Evolutionary conservation across 108 stramenopile genomes (phyloP).

Genomic region (Cyclotella atomus): DNA sequence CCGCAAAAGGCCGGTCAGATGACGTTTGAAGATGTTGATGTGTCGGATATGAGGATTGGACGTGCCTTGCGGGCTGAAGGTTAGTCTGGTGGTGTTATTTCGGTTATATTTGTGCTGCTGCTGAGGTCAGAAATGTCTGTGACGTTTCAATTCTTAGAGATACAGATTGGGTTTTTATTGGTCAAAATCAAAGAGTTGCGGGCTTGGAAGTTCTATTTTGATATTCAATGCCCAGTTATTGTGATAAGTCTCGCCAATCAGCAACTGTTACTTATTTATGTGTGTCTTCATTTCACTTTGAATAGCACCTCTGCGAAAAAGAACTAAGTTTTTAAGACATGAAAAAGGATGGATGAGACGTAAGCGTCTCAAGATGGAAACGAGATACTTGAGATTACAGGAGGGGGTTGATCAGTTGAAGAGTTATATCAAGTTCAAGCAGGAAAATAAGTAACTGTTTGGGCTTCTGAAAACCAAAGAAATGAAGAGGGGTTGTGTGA

Average conservation of each 20-base stretch:
- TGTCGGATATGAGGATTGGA: conserved; percentile 39
- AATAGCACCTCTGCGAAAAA: conserved; percentile 42
- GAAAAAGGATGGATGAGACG: conserved; percentile 53
- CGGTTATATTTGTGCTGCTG: background rate
- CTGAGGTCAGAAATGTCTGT: background rate
- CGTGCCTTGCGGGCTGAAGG: conserved; percentile 44
- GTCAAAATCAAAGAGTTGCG: background rate
- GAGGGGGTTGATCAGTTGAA: conserved; percentile 46
- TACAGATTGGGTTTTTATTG: background rate
- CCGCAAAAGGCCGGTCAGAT: conserved; percentile 33
- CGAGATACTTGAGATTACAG: conserved; percentile 31
- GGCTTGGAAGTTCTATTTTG: background rate
- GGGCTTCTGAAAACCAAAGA: no score
- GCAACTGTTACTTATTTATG: background rate
- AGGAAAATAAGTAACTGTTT: conserved; percentile 32
- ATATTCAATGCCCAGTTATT: background rate
- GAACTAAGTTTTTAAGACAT: conserved; percentile 29
- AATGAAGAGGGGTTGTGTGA: no score
- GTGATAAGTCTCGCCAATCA: background rate
- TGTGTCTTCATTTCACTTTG: background rate
- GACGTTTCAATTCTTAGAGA: background rate
- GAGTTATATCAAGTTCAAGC: conserved; percentile 48
- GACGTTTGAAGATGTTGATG: conserved; percentile 49
- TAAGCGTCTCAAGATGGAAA: conserved; percentile 46
- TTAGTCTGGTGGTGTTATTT: conserved; percentile 17